Percentiles rank a stretch among this genome's conserved stretches.
phyloP scores from a whole-genome alignment of 371 early-diverging fungal species.

The Rhizopus arrhizus region DNA sequence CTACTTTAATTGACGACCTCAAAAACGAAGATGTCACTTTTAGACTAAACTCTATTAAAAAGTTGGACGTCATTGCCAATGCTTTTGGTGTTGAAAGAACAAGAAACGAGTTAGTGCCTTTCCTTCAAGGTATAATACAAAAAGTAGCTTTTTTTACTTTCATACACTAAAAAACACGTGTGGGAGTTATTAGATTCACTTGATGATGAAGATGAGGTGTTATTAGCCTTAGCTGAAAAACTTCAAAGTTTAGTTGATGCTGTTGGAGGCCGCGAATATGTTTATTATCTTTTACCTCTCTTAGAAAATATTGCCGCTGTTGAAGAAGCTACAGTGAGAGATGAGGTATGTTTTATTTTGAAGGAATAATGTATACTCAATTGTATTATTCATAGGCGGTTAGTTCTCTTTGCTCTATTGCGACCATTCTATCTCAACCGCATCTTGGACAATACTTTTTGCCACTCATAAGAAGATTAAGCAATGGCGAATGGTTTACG shows the following conservation, averaged over 20 bases:
- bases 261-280: conserved; percentile 88
- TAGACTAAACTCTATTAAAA: conserved; percentile 89
- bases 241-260: conserved; percentile 89
- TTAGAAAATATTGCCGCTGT: conserved; percentile 95
- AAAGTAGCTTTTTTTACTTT: neutral
- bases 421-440: conserved; percentile 63
- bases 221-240: conserved; percentile 91
- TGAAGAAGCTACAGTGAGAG: conserved; percentile 96
- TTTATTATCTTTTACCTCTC: conserved; percentile 84
- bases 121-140: conserved; percentile 81
- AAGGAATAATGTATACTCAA: too few relatives aligned
- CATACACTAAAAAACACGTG: conserved; percentile 9
- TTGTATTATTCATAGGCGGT: conserved; percentile 72
- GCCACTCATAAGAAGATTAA: conserved; percentile 88
- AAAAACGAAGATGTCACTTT: conserved; percentile 95
- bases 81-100: conserved; percentile 96
- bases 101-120: conserved; percentile 94
- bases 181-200: conserved; percentile 79
- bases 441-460: conserved; percentile 89
- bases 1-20: conserved; percentile 93
- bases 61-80: conserved; percentile 88
- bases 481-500: conserved; percentile 97
- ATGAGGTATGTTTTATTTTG: conserved; percentile 80
- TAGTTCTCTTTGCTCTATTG: conserved; percentile 86
- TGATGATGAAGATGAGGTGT: conserved; percentile 92